These are phyloP conservation scores for Craterostigma plantagineum DNA, from an alignment of 257 asterid species.

Conservation along the genomic window DNA sequence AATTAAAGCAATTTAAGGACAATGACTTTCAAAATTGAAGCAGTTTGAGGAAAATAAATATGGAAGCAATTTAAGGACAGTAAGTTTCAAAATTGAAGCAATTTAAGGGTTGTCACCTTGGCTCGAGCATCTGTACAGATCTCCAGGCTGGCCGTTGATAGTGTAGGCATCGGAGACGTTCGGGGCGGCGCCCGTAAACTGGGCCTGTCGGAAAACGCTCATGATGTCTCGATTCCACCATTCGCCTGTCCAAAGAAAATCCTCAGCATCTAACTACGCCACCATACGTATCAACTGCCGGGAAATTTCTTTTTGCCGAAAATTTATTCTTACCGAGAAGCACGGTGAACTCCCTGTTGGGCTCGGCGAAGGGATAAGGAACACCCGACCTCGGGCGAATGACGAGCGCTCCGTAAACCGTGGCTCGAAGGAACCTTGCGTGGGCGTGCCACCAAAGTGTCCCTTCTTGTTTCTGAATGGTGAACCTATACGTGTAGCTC, in stretches of 20 bases:
- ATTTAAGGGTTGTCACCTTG: constrained; percentile 17
- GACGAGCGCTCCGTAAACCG: constrained; percentile 41
- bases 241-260: constrained; percentile 28
- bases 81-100: no score
- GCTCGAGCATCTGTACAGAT: constrained; percentile 39
- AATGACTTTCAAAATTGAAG: no score
- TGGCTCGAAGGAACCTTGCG: constrained; percentile 46
- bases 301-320: no score
- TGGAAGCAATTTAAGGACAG: no score
- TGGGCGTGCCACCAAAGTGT: constrained; percentile 73
- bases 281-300: no score
- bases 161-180: constrained; percentile 61
- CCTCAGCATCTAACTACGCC: no score
- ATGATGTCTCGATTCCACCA: constrained; percentile 69
- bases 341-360: constrained; percentile 27
- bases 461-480: constrained; percentile 46
- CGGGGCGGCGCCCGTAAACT: constrained; percentile 63
- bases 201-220: constrained; percentile 31
- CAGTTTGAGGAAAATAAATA: no score
- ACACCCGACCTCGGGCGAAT: constrained; percentile 30
- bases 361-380: constrained; percentile 29
- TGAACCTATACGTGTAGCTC: constrained; percentile 35
- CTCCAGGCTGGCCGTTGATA: constrained; percentile 73
- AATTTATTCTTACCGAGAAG: constrained; percentile 26
- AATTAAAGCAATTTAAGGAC: no score